These are phyloP conservation scores for Sporormia fimetaria DNA, from an alignment of 495 filamentous ascomycete genomes.

Conservation along the genomic window DNA sequence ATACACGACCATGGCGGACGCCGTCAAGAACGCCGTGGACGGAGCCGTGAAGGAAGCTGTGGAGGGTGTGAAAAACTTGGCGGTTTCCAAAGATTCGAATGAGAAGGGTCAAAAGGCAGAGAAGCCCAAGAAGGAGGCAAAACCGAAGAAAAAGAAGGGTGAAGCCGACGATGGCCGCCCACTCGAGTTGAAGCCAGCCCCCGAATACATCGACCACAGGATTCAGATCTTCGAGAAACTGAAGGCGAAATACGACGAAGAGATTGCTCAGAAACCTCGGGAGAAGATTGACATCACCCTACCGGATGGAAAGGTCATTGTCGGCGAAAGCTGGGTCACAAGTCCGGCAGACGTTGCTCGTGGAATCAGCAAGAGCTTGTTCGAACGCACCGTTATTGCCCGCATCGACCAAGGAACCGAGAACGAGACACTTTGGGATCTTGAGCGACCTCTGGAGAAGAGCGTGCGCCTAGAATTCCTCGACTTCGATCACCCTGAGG, in stretches of 20 bases:
- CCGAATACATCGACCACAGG: slow-evolving; percentile 71
- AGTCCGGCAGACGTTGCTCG: slow-evolving; percentile 56
- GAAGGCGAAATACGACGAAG: slow-evolving; percentile 68
- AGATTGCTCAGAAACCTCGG: slow-evolving; percentile 51
- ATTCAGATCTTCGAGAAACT: slow-evolving; percentile 79
- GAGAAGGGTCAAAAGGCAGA: slow-evolving; percentile 25
- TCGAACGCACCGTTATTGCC: slow-evolving; percentile 68
- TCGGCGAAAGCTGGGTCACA: slow-evolving; percentile 61
- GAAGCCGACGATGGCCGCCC: slow-evolving; percentile 34
- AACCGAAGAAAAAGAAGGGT: slow-evolving; percentile 40
- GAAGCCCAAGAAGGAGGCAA: slow-evolving; percentile 36
- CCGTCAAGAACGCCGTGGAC: slow-evolving; percentile 19
- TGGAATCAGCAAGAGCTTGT: slow-evolving; percentile 55
- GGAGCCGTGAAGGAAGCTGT: slow-evolving; percentile 27
- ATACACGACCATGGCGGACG: slow-evolving; percentile 14
- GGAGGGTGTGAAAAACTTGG: slow-evolving; percentile 41
- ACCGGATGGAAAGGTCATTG: slow-evolving; percentile 47
- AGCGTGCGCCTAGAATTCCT: slow-evolving; percentile 69
- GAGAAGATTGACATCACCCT: slow-evolving; percentile 56
- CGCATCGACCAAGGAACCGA: slow-evolving; percentile 56
- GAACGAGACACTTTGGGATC: slow-evolving; percentile 59
- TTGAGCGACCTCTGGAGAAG: slow-evolving; percentile 76
- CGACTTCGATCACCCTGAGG: slow-evolving; percentile 74
- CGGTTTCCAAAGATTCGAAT: slow-evolving; percentile 30
- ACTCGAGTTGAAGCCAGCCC: slow-evolving; percentile 53